Conservation (phyloP, 495 filamentous ascomycete species). For the Neurospora pannonica region DNA sequence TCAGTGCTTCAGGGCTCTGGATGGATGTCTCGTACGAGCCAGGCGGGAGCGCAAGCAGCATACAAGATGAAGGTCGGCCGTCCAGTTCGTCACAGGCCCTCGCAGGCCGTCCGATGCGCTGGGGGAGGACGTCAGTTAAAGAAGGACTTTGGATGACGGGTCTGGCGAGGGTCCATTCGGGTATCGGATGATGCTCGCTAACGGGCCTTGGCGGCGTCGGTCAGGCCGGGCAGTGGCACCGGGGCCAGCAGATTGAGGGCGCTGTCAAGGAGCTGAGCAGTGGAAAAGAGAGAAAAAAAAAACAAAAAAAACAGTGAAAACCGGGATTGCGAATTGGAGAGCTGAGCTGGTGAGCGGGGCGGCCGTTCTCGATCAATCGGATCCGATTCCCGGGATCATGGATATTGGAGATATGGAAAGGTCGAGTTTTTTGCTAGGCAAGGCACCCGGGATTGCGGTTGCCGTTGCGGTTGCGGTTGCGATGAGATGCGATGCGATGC, state of each 20-base stretch:
- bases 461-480: background rate
- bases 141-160: background rate
- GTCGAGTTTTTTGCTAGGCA: background rate
- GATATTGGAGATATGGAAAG: background rate
- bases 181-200: background rate
- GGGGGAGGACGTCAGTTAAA: background rate
- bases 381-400: background rate
- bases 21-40: background rate
- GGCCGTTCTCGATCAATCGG: background rate
- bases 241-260: background rate
- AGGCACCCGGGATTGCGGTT: background rate
- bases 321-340: background rate
- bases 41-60: background rate
- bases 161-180: background rate
- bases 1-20: background rate
- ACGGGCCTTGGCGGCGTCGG: background rate
- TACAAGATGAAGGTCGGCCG: background rate
- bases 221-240: background rate
- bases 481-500: background rate
- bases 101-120: background rate
- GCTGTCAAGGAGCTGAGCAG: background rate
- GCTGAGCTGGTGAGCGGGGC: background rate
- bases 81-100: background rate
- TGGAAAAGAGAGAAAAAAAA: background rate
- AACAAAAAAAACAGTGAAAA: background rate